These are phyloP conservation scores for Vigna mungo DNA, from an alignment of 306 rosid species.

Conservation along the genomic window DNA sequence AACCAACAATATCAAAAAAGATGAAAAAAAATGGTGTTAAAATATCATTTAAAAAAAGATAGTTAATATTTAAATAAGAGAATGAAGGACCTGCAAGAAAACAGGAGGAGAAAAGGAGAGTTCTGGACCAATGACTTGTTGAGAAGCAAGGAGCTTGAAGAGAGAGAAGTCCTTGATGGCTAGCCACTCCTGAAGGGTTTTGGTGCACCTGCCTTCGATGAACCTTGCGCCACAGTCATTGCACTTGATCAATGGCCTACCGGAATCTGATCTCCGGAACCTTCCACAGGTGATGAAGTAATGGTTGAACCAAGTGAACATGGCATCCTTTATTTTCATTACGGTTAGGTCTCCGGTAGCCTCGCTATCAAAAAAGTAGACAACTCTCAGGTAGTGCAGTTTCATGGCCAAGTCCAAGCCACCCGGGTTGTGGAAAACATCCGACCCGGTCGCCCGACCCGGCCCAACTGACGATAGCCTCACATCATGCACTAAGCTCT, in stretches of 20 bases:
- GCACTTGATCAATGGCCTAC: constrained; percentile 77
- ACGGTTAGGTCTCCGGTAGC: constrained; percentile 46
- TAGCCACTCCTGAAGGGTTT: constrained; percentile 68
- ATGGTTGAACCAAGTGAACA: constrained; percentile 48
- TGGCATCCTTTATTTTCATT: constrained; percentile 52
- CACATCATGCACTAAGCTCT: constrained; percentile 51
- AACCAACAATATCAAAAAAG: too few relatives aligned
- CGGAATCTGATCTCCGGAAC: constrained; percentile 66
- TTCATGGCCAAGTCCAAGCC: constrained; percentile 84
- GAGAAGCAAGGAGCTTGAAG: constrained; percentile 58
- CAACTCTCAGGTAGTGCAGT: constrained; percentile 71
- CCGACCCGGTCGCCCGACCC: constrained; percentile 41
- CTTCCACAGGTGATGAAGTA: constrained; percentile 65
- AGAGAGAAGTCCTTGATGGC: constrained; percentile 52
- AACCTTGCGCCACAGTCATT: constrained; percentile 84
- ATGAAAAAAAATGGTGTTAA: too few relatives aligned
- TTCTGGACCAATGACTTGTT: constrained; percentile 84
- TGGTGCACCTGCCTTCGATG: constrained; percentile 66
- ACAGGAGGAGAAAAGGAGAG: constrained; percentile 74
- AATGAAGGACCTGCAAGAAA: constrained; percentile 63
- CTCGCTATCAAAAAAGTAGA: constrained; percentile 62
- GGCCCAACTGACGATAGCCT: constrained; percentile 80
- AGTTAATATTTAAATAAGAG: too few relatives aligned
- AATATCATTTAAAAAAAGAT: too few relatives aligned
- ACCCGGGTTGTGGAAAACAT: constrained; percentile 47